These are phyloP conservation scores for Trypanosoma platydactyli DNA, from an alignment of 208 protist genomes.

Conservation along the genomic window DNA sequence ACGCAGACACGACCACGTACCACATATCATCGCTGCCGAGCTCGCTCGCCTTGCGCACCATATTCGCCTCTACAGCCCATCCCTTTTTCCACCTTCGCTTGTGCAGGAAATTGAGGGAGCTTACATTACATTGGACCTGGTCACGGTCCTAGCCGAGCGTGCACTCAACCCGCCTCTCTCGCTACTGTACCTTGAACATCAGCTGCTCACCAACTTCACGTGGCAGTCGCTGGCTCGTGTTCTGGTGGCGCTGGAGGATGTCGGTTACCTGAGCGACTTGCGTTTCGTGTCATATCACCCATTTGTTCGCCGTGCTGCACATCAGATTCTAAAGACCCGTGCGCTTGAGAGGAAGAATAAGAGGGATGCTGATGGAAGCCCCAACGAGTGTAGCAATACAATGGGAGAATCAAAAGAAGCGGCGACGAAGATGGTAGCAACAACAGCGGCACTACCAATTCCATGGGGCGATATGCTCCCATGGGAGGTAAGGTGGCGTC, in stretches of 20 bases:
- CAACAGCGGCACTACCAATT: background rate
- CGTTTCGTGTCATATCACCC: conserved; percentile 38
- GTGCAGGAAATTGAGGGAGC: conserved; percentile 37
- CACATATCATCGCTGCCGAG: conserved; percentile 61
- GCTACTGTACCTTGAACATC: conserved; percentile 49
- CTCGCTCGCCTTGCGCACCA: conserved; percentile 62
- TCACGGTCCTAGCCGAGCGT: conserved; percentile 48
- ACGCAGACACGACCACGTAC: conserved; percentile 47
- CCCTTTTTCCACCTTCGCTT: conserved; percentile 52
- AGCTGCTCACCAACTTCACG: conserved; percentile 30
- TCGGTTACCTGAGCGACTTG: conserved; percentile 29
- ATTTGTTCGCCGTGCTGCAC: conserved; percentile 26
- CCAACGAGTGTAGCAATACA: background rate
- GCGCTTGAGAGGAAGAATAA: background rate
- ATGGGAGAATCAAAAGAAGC: background rate
- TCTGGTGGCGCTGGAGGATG: conserved; percentile 39
- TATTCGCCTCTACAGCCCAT: conserved; percentile 51
- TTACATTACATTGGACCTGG: conserved; percentile 43
- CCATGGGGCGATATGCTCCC: conserved; percentile 9
- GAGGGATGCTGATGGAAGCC: background rate
- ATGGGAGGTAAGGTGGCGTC: background rate
- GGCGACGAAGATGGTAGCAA: background rate
- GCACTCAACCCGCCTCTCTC: conserved; percentile 59
- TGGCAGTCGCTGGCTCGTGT: conserved; percentile 41
- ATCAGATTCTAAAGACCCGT: conserved; percentile 16